Conservation (phyloP, 768 basidiomycete species). For the Melanogaster broomeanus region DNA sequence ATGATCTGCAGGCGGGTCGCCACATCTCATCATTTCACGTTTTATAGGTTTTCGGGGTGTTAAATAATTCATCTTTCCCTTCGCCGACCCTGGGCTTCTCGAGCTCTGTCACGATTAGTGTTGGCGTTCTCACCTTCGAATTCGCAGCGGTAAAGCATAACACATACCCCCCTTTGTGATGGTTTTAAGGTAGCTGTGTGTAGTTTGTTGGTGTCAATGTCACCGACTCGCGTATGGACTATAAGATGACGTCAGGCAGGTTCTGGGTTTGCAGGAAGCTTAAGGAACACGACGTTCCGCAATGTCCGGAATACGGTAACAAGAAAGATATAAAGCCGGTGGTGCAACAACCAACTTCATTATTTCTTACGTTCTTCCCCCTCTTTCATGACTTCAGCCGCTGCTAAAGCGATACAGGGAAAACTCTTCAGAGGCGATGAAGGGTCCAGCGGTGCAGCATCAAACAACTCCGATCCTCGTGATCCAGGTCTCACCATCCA, state of each 20-base stretch:
- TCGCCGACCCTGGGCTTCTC: neutral
- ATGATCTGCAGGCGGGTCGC: constrained; percentile 35
- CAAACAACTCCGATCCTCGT: constrained; percentile 28
- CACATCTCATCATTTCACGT: constrained; percentile 15
- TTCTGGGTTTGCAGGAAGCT: neutral
- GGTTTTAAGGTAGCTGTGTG: neutral
- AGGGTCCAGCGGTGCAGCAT: constrained; percentile 18
- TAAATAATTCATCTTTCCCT: constrained; percentile 5
- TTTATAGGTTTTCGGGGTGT: constrained; percentile 6
- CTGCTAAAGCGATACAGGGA: constrained; percentile 67
- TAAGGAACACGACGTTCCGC: too few relatives aligned
- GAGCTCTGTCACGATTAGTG: neutral
- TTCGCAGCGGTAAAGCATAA: constrained; percentile 15
- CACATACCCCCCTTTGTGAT: constrained; percentile 22
- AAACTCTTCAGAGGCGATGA: constrained; percentile 62
- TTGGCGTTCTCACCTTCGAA: neutral
- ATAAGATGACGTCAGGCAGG: constrained; percentile 26
- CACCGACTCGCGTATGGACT: constrained; percentile 9
- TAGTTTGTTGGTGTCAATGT: neutral
- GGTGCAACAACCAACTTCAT: neutral
- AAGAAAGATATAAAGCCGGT: constrained; percentile 10
- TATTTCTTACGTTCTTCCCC: constrained; percentile 6
- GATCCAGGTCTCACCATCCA: constrained; percentile 58
- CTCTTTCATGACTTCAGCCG: constrained; percentile 41
- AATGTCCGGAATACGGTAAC: neutral